These are phyloP conservation scores for Ustilago tritici DNA, from an alignment of 1,284 basidiomycete species.

Conservation along the genomic window DNA sequence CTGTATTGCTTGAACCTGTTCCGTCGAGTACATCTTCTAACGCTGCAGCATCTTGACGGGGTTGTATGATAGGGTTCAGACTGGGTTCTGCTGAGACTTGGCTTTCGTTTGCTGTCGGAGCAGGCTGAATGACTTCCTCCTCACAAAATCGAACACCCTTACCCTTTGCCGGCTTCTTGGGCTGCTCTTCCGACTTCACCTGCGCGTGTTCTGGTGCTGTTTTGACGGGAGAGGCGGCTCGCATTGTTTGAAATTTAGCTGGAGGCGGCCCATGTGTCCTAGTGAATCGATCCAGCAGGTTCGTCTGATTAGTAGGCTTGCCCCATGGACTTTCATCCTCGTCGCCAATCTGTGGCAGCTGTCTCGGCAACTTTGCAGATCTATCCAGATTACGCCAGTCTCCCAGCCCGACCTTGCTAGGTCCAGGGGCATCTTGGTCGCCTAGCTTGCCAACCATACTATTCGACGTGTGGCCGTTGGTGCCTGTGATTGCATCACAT, in stretches of 20 bases:
- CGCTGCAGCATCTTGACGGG: not conserved
- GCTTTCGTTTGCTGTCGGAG: not conserved
- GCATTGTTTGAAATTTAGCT: not conserved
- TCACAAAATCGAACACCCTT: slow-evolving; percentile 34
- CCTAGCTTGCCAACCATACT: slow-evolving; percentile 36
- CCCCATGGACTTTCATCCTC: slow-evolving; percentile 51
- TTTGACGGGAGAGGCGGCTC: not conserved
- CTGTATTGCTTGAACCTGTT: not conserved
- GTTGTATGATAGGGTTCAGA: not conserved
- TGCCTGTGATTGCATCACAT: slow-evolving; percentile 48
- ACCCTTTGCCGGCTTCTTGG: not conserved
- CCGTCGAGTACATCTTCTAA: not conserved
- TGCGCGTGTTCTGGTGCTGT: not conserved
- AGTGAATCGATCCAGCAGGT: slow-evolving; percentile 37
- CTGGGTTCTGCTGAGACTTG: not conserved
- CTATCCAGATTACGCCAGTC: slow-evolving; percentile 42
- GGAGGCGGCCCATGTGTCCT: slow-evolving; percentile 3
- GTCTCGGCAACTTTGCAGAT: slow-evolving; percentile 29
- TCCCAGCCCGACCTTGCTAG: not conserved
- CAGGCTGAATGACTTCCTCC: slow-evolving; percentile 16
- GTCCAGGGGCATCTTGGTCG: not conserved
- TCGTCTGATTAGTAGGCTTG: slow-evolving; percentile 43
- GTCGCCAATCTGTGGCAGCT: slow-evolving; percentile 36
- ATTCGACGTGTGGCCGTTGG: slow-evolving; percentile 35
- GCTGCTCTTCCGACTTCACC: not conserved